Evolutionary conservation across 768 basidiomycete genomes (phyloP), one percentile per base, ranked within the genome.

Genomic region (Gymnopilus junonius): DNA sequence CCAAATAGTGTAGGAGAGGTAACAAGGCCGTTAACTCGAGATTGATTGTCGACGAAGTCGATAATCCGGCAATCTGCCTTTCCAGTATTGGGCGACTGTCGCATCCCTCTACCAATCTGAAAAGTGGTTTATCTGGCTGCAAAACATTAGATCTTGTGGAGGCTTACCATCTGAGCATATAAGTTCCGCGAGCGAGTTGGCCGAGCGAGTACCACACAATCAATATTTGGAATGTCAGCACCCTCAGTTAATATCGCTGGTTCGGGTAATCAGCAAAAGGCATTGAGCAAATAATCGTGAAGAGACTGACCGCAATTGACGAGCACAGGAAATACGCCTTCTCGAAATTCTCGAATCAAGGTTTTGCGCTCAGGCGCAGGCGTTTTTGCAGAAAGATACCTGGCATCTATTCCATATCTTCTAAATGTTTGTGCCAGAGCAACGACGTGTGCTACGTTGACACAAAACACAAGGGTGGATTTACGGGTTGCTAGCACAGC

Each of bases 91-190:
- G 93, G 91, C 2, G 93, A 95, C 31, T 92, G 82, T 62, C 96
- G 82, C 86, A 98, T 92, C 25, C 96, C 96, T 61, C 96, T 85
- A 3, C 96, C 96, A 62, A 98, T 93, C 94, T 95, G 54, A n/a
- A 15, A 29, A 29, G 35, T 8, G 55, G 34, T 25, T 21, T 40
- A 54, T 51, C 23, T 32, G 1, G 17, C 12, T 12, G 5, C 15
- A 11, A 10, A 31, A 39, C 27, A 3, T 54, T 32, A 43, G 43
- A 17, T 8, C 27, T 5, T 1, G 15, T 5, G 14, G 43, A 37
- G 11, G 65, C 80, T 34, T 61, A 94, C 94, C 94, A 98, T 97
- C 70, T 99, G 96, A 17, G 93, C 87, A 70, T 95, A 94, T 11
- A 97, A 75, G 72, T 97, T 98, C 34, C 87, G 83, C 12, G 95